Conservation (phyloP, 495 filamentous ascomycete species). For the Podospora conica region DNA sequence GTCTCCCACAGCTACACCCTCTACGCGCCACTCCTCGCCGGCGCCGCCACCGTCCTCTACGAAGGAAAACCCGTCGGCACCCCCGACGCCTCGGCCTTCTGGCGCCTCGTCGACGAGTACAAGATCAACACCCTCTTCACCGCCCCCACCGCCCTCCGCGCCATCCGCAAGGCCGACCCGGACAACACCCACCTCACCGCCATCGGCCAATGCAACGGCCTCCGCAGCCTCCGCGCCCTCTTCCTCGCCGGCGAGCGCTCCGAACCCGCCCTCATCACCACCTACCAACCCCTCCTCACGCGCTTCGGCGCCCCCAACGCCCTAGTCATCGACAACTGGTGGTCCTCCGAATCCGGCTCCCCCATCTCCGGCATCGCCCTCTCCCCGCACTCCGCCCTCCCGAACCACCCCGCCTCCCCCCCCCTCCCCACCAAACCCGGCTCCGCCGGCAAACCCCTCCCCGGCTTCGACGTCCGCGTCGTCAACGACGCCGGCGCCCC, state of each 20-base stretch:
- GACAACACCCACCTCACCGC: constrained; percentile 57
- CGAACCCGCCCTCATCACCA: constrained; percentile 75
- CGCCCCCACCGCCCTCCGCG: constrained; percentile 78
- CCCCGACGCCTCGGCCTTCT: constrained; percentile 79
- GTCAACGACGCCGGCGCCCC: constrained; percentile 74
- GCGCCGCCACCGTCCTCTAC: constrained; percentile 81
- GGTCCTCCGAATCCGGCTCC: constrained; percentile 87
- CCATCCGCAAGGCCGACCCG: constrained; percentile 80
- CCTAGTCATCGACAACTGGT: constrained; percentile 88
- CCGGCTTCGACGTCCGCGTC: constrained; percentile 75
- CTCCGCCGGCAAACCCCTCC: constrained; percentile 82
- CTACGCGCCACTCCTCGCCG: constrained; percentile 69
- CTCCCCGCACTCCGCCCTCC: constrained; percentile 44
- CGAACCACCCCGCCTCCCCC: constrained; percentile 20
- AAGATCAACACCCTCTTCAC: constrained; percentile 79
- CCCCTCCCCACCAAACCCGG: constrained; percentile 63
- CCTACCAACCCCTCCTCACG: constrained; percentile 66
- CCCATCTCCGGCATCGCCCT: constrained; percentile 81
- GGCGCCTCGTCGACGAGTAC: constrained; percentile 79
- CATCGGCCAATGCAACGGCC: constrained; percentile 57
- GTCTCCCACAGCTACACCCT: constrained; percentile 82
- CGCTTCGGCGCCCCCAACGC: constrained; percentile 58
- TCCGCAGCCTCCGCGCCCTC: constrained; percentile 61
- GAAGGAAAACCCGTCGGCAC: constrained; percentile 92
- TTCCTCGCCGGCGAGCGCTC: constrained; percentile 88